These are phyloP conservation scores for Amniculicola lignicola DNA, from an alignment of 495 filamentous ascomycete genomes.

Conservation along the genomic window DNA sequence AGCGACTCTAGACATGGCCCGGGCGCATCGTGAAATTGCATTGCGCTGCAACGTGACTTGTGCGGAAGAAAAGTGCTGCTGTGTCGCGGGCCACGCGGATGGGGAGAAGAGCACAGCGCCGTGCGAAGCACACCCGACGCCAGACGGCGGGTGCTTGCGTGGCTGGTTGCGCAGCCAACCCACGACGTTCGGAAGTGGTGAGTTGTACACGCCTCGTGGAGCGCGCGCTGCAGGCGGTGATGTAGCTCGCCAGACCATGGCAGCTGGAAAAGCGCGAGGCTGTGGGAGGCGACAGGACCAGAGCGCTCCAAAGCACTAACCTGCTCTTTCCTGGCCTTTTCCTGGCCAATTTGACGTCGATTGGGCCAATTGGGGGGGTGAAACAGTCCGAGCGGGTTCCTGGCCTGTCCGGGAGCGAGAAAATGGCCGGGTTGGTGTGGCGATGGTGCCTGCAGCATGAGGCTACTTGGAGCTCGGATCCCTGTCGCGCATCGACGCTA, in stretches of 20 bases:
- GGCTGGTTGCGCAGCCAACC: too few species aligned
- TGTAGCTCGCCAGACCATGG: neutral
- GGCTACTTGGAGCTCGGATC: too few species aligned
- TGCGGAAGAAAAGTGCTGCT: too few species aligned
- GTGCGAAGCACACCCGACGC: too few species aligned
- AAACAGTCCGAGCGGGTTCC: neutral
- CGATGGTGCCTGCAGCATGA: neutral
- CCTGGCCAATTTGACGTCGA: neutral
- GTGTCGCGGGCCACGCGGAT: too few species aligned
- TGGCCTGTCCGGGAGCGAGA: neutral
- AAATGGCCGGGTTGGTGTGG: neutral
- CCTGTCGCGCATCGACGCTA: too few species aligned
- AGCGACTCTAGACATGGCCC: too few species aligned
- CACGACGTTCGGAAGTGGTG: neutral
- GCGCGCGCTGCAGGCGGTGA: neutral
- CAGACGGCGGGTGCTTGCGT: too few species aligned
- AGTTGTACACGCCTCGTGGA: neutral
- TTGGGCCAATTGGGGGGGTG: neutral
- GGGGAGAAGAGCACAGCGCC: too few species aligned
- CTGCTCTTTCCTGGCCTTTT: neutral
- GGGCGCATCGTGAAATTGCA: too few species aligned
- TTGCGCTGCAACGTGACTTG: too few species aligned
- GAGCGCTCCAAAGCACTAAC: neutral
- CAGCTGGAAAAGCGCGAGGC: neutral
- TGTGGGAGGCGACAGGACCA: neutral